Base-by-base conservation (phyloP, 306 rosid genomes). In the Ormosia emarginata region DNA sequence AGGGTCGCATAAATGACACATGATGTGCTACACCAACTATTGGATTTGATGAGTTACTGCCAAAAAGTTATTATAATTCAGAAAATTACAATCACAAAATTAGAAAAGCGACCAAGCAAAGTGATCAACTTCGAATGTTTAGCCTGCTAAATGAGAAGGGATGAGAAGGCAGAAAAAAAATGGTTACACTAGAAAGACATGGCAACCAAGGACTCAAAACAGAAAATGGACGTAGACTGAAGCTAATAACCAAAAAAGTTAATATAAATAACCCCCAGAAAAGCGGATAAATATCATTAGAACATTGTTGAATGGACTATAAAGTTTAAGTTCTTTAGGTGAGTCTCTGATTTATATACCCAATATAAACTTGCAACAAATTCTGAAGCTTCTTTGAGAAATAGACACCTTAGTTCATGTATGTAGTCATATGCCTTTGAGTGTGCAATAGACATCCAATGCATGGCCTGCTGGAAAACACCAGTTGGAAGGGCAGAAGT, bases 381-480 rank as follows among this genome's bases (percentile, higher is more conserved):
- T 78, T 81, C 58, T 71, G 78, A 67, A 81, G 82, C 78, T 74
- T 83, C 47, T 36, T 40, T 37, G 67, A 82, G 64, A 79, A 80
- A 82, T 46, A 79, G 30, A 77, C 57, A 95, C 98, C 98, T 95
- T 75, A 74, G 84, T 69, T 77, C 90, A 59, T 92, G 99, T 84
- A 95, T 90, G 85, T 85, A 88, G 55, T 93, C 94, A 84, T 93
- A 95, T 83, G 98, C 99, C 86, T 90, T 93, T 58, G 90, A 77
- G 87, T 95, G 99, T 71, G 99, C 98, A 90, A 82, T 61, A 80
- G 97, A 81, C 59, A 93, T 95, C 99, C 99, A 95, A 92, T 93
- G 91, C 99, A 95, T 95, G 85, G 96, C 93, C 89, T 92, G 94
- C 64, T 92, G 93, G 85, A 92, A 92, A 84, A 93, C 99, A 75